phyloP scores from a whole-genome alignment of 2,329 filamentous ascomycete species.

The Epichloe baconii region DNA sequence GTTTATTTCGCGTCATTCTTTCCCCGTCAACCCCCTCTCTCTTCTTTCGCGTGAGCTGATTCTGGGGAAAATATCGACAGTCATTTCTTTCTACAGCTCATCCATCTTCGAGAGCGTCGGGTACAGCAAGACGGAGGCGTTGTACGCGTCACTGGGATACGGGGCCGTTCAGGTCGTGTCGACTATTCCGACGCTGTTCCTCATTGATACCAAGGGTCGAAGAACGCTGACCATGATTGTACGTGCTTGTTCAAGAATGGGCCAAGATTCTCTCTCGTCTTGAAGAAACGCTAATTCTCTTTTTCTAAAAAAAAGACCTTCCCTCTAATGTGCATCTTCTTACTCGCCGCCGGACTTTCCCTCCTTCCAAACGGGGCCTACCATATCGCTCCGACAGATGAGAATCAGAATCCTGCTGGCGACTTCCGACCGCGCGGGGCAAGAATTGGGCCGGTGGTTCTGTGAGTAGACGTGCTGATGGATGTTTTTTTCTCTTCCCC shows the following conservation, averaged over 20 bases:
- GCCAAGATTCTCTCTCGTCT: neutral
- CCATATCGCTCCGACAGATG: slow-evolving; percentile 8
- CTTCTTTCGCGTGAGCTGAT: neutral
- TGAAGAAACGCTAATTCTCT: neutral
- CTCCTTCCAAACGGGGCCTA: slow-evolving; percentile 10
- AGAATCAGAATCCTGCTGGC: slow-evolving; percentile 6
- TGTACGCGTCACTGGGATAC: slow-evolving; percentile 29
- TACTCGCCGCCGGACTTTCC: slow-evolving; percentile 14
- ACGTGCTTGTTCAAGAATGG: neutral
- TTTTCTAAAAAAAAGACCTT: slow-evolving; percentile 8
- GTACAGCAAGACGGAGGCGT: slow-evolving; percentile 34
- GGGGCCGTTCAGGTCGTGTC: slow-evolving; percentile 33
- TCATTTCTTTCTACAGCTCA: slow-evolving; percentile 58
- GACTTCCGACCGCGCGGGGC: slow-evolving; percentile 9
- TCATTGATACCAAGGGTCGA: slow-evolving; percentile 18
- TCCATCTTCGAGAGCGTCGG: slow-evolving; percentile 44
- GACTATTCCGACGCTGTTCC: slow-evolving; percentile 18
- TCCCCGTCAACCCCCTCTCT: no score
- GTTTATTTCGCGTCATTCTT: neutral
- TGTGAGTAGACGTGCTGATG: slow-evolving; percentile 6
- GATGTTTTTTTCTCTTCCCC: fast-evolving
- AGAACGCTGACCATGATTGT: slow-evolving; percentile 14
- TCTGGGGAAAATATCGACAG: slow-evolving; percentile 1
- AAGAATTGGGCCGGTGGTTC: slow-evolving; percentile 9
- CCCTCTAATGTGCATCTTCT: slow-evolving; percentile 16